These are phyloP conservation scores for Trypanosomatidae sp. DNA, from an alignment of 208 protist genomes.

Conservation along the genomic window DNA sequence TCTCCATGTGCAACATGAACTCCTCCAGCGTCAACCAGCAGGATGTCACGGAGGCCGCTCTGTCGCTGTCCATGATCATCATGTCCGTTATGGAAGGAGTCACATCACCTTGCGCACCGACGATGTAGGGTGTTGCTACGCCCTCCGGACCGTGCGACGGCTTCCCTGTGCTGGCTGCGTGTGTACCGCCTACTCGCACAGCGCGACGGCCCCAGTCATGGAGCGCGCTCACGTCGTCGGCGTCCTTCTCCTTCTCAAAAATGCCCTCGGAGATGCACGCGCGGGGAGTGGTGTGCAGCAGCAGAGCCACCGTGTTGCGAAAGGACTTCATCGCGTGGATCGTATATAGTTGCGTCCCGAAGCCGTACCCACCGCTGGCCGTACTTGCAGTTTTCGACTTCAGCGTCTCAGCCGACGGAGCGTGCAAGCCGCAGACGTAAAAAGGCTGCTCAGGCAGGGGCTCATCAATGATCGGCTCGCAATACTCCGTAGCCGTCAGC, in stretches of 20 bases:
- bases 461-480: conserved; percentile 23
- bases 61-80: conserved; percentile 17
- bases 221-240: conserved; percentile 45
- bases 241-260: conserved; percentile 44
- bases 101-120: neutral
- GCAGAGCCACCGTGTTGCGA: conserved; percentile 70
- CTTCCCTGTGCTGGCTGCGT: conserved; percentile 4
- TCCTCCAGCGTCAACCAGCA: conserved; percentile 83
- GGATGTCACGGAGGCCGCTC: conserved; percentile 22
- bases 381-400: neutral
- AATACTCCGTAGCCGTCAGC: conserved; percentile 26
- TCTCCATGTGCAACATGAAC: conserved; percentile 48
- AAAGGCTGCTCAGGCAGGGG: conserved; percentile 20
- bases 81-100: conserved; percentile 3
- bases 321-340: conserved; percentile 64
- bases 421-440: conserved; percentile 32
- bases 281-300: conserved; percentile 62
- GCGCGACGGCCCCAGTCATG: conserved; percentile 11
- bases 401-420: neutral
- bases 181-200: no score
- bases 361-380: neutral
- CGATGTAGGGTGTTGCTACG: neutral
- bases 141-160: neutral
- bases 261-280: conserved; percentile 32
- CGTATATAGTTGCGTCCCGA: conserved; percentile 55